phyloP scores from a whole-genome alignment of 106 monocot genomes.

The Dendrobium catenatum region DNA sequence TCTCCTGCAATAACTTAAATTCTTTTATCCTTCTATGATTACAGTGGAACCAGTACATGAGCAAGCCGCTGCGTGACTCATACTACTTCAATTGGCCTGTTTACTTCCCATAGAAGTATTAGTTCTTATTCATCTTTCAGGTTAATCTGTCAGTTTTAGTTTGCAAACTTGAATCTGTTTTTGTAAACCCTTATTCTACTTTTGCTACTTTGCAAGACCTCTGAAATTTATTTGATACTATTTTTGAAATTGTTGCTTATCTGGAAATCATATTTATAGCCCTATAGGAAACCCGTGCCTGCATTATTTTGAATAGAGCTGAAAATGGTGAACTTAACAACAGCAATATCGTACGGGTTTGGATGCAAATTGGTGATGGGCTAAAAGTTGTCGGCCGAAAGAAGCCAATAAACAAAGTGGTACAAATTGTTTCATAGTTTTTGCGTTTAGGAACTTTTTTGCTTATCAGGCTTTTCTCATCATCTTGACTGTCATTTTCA shows the following conservation, averaged over 20 bases:
- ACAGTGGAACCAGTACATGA: constrained; percentile 75
- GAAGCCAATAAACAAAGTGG: too few relatives aligned
- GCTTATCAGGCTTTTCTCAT: too few relatives aligned
- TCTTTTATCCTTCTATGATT: neutral
- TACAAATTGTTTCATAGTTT: too few relatives aligned
- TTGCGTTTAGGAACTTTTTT: too few relatives aligned
- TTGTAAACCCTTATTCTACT: neutral
- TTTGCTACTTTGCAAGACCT: neutral
- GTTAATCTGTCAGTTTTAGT: neutral
- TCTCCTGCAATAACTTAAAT: neutral
- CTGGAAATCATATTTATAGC: neutral
- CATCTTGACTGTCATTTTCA: too few relatives aligned
- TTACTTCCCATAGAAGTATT: constrained; percentile 43
- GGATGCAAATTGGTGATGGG: too few relatives aligned
- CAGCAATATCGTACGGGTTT: too few relatives aligned
- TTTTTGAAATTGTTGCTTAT: neutral
- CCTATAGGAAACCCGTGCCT: neutral
- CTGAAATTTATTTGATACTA: neutral
- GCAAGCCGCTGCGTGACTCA: constrained; percentile 43
- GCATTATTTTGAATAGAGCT: too few relatives aligned
- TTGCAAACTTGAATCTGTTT: neutral
- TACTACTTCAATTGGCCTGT: constrained; percentile 84
- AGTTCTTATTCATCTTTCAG: neutral
- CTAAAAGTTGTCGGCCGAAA: too few relatives aligned
- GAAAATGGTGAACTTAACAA: too few relatives aligned